Evolutionary conservation across 495 filamentous ascomycete species (phyloP).

Genomic region (Hyaloscypha bicolor): DNA sequence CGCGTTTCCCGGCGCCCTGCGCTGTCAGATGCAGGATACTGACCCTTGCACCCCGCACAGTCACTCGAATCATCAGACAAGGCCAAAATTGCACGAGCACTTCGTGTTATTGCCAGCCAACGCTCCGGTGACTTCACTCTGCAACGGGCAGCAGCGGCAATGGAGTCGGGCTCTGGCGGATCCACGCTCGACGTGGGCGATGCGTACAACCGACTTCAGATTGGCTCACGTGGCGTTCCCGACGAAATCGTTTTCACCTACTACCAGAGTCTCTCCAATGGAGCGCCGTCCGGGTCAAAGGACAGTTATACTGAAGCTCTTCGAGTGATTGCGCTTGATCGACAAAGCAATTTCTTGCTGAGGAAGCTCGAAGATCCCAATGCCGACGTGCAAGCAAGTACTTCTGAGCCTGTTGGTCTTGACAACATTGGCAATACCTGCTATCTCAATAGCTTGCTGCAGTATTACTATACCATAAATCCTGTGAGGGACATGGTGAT

Average conservation of each 20-base stretch:
- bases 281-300: constrained; percentile 31
- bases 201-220: constrained; percentile 34
- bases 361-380: constrained; percentile 35
- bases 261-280: constrained; percentile 25
- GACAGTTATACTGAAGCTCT: constrained; percentile 33
- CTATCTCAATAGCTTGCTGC: constrained; percentile 94
- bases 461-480: constrained; percentile 91
- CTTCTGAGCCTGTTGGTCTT: constrained; percentile 73
- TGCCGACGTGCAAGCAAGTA: constrained; percentile 25
- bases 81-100: constrained; percentile 27
- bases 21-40: neutral
- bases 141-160: constrained; percentile 18
- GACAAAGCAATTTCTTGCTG: constrained; percentile 31
- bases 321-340: constrained; percentile 31
- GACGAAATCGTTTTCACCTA: constrained; percentile 33
- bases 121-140: constrained; percentile 24
- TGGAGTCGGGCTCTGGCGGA: constrained; percentile 24
- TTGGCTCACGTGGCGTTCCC: constrained; percentile 15
- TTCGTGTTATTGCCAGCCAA: constrained; percentile 29
- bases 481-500: constrained; percentile 81
- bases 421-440: constrained; percentile 96
- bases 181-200: constrained; percentile 26
- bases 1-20: neutral
- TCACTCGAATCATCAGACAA: constrained; percentile 23
- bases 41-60: neutral